Evolutionary conservation across 2,329 filamentous ascomycete species (phyloP), one percentile per base, ranked within the genome.

Genomic region (Scytalidium lignicola): DNA sequence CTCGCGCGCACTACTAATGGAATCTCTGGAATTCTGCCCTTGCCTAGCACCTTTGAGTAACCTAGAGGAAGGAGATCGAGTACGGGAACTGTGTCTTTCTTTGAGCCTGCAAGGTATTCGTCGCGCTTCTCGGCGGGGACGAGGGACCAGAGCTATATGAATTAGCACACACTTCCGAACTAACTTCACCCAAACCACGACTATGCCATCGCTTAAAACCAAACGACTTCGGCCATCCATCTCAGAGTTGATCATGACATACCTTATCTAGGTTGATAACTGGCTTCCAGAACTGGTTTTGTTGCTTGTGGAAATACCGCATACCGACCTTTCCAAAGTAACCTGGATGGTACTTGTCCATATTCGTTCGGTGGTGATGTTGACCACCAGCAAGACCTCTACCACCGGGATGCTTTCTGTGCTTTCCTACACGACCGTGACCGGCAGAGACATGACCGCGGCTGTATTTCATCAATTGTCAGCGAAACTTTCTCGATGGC

Each of bases 191-290:
- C 23, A 10, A 26, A 26, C n/a, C n/a, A n/a, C n/a, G n/a, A n/a
- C n/a, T n/a, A n/a, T n/a, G n/a, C n/a, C n/a, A n/a, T n/a, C n/a
- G n/a, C 41, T n/a, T 5, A 41, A 52, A 48, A 44, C 32, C 10
- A 39, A 23, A 3, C 13, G 20, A n/a, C 41, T 23, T 18, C 44
- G n/a, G 9, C n/a, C 13, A 23, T 17, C 3, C 19, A 13, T 28
- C 26, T 13, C 26, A 47, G 10, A 10, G 18, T 28, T 15, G 46
- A 26, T 15, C 9, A 37, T 22, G 57, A 60, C 75, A 67, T 75
- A 92, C 88, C 88, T 97, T 99, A 78, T 97, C 93, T 66, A 99
- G 80, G 83, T 99, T 99, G 86, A 99, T 87, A 65, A 90, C 83
- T 62, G 93, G 93, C 81, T 96, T 96, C 93, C 92, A 99, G 83